Evolutionary conservation across 352 stramenopile species (phyloP).

Genomic region (Phytophthora tentaculata): DNA sequence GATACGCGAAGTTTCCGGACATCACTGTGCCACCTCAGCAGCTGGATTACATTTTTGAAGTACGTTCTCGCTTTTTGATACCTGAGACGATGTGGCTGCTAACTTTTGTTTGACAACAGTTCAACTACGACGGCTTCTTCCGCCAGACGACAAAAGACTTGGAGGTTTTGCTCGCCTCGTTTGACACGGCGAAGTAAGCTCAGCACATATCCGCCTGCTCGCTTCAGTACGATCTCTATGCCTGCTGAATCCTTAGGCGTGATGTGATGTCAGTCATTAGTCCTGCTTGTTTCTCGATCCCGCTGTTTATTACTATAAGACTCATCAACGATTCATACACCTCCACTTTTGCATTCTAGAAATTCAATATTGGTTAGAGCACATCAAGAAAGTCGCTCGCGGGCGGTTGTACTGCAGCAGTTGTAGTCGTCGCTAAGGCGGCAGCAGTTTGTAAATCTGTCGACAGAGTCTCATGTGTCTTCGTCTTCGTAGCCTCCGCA

Average conservation of each 20-base stretch:
- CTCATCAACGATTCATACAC: constrained; percentile 22
- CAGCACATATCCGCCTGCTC: constrained; percentile 7
- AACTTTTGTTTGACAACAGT: constrained; percentile 45
- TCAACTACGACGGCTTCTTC: constrained; percentile 89
- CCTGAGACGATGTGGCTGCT: constrained; percentile 1
- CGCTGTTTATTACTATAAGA: constrained; percentile 50
- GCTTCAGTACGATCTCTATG: constrained; percentile 5
- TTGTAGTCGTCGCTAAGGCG: constrained; percentile 1
- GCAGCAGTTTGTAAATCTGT: constrained; percentile 15
- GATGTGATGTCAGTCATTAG: constrained; percentile 25
- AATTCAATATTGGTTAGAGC: no score
- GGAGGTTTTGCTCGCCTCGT: constrained; percentile 63
- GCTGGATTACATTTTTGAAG: constrained; percentile 92
- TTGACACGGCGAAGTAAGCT: constrained; percentile 35
- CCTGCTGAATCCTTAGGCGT: constrained; percentile 1
- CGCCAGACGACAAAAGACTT: constrained; percentile 80
- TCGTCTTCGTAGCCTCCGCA: constrained; percentile 10
- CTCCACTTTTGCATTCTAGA: not conserved
- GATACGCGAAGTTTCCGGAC: constrained; percentile 70
- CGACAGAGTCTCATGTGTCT: constrained; percentile 20
- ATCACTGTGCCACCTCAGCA: constrained; percentile 78
- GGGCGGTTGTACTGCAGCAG: constrained; percentile 7
- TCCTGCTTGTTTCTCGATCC: constrained; percentile 31
- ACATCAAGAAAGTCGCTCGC: constrained; percentile 68
- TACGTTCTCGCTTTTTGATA: constrained; percentile 28